These are phyloP conservation scores for Umbelopsis ramanniana DNA, from an alignment of 192 early-diverging fungal species.

Conservation along the genomic window DNA sequence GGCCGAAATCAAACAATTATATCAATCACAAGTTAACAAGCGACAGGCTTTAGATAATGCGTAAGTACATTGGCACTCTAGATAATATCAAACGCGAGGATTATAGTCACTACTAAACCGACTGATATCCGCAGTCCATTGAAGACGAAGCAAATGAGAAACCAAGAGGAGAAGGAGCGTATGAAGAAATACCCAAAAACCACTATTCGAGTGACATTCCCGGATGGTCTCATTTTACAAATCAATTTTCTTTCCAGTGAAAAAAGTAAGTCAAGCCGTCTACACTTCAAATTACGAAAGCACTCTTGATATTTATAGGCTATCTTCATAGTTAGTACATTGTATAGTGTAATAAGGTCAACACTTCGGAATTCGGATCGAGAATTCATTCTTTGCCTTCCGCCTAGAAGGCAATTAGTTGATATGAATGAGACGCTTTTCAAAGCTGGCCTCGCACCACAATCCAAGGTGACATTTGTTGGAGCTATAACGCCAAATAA, in stretches of 20 bases:
- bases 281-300: not conserved
- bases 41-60: constrained; percentile 63
- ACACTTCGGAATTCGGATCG: constrained; percentile 41
- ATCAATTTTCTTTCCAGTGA: constrained; percentile 75
- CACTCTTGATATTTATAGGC: not conserved
- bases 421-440: constrained; percentile 48
- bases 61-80: constrained; percentile 17
- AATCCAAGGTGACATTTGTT: constrained; percentile 55
- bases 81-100: not conserved
- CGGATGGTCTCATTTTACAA: constrained; percentile 76
- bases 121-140: constrained; percentile 52
- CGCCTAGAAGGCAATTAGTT: constrained; percentile 57
- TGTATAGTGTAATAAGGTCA: constrained; percentile 43
- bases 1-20: constrained; percentile 70
- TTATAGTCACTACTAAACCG: not conserved
- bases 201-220: constrained; percentile 82
- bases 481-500: constrained; percentile 40
- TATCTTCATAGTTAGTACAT: not conserved
- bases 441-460: constrained; percentile 57
- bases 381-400: constrained; percentile 45
- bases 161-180: constrained; percentile 64
- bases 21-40: constrained; percentile 58
- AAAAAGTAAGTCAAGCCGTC: constrained; percentile 39
- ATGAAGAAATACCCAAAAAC: constrained; percentile 77
- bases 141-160: constrained; percentile 79